Percentiles rank a stretch among this genome's conserved stretches.
These are phyloP conservation scores for Cytospora chrysosperma DNA, from an alignment of 2,329 filamentous ascomycete genomes.

Conservation along the genomic window DNA sequence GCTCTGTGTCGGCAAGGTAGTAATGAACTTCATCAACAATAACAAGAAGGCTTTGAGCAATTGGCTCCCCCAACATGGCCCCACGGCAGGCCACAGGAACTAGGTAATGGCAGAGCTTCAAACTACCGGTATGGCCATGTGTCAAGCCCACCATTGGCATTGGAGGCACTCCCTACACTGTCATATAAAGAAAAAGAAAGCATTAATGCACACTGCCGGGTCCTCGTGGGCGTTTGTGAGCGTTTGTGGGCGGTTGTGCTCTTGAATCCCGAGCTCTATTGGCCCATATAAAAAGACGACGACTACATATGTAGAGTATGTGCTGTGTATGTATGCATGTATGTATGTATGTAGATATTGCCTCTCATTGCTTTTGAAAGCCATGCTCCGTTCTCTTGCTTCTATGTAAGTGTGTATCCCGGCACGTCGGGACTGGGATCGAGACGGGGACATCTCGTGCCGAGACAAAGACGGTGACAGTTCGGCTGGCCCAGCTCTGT, in stretches of 20 bases:
- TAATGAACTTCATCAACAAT: not conserved
- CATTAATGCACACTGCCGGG: constrained; percentile 1
- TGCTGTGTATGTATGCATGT: too few species aligned
- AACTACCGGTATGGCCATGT: constrained; percentile 1
- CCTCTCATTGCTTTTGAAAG: constrained; percentile 16
- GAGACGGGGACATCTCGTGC: constrained; percentile 16
- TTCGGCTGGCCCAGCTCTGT: constrained; percentile 6
- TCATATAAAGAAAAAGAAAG: too few species aligned
- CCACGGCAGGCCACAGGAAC: not conserved
- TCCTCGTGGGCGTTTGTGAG: constrained; percentile 3
- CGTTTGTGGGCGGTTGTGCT: constrained; percentile 1
- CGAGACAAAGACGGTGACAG: constrained; percentile 18
- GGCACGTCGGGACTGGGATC: not conserved
- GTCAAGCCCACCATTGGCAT: not conserved
- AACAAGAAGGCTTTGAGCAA: not conserved
- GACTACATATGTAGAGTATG: too few species aligned
- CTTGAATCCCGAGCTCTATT: constrained; percentile 6
- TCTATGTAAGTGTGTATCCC: too few species aligned
- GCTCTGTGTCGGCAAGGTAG: too few species aligned
- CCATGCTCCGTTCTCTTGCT: constrained; percentile 17
- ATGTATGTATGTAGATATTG: too few species aligned
- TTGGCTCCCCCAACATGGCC: not conserved
- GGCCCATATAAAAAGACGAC: constrained; percentile 12
- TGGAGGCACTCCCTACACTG: not conserved
- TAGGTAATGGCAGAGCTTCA: not conserved